phyloP scores from a whole-genome alignment of 805 yeast species.

The Kodamaea nitidulidarum region DNA sequence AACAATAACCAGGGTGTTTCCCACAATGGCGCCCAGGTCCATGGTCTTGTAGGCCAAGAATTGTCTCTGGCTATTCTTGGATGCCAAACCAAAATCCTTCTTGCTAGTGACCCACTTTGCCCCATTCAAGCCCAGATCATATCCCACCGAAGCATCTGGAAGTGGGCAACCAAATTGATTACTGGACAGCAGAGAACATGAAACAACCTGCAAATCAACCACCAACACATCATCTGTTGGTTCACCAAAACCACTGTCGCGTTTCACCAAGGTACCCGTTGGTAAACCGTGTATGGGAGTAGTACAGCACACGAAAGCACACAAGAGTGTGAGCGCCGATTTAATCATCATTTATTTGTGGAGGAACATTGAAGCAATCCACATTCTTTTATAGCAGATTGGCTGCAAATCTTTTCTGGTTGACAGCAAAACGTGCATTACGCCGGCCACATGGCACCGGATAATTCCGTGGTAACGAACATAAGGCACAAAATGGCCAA shows the following conservation, averaged over 20 bases:
- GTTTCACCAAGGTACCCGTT: background rate
- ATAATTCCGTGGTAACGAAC: no score
- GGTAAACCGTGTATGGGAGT: background rate
- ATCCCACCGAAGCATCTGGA: background rate
- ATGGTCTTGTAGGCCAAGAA: slow-evolving; percentile 3
- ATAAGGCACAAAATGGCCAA: no score
- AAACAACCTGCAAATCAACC: background rate
- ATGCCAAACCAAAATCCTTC: slow-evolving; percentile 2
- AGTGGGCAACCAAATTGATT: background rate
- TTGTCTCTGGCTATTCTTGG: background rate
- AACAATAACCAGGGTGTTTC: slow-evolving; percentile 1
- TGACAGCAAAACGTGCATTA: no score
- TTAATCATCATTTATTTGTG: background rate
- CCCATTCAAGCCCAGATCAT: background rate
- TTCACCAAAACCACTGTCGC: background rate
- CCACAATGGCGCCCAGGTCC: background rate
- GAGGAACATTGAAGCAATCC: background rate
- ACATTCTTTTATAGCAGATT: no score
- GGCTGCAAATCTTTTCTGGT: no score
- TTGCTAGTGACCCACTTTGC: background rate
- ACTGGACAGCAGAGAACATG: background rate
- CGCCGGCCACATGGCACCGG: no score
- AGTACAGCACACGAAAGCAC: background rate
- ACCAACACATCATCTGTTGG: slow-evolving; percentile 1
- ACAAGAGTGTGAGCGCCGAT: background rate